These are phyloP conservation scores for Gautieria morchelliformis DNA, from an alignment of 768 basidiomycete species.

Conservation along the genomic window DNA sequence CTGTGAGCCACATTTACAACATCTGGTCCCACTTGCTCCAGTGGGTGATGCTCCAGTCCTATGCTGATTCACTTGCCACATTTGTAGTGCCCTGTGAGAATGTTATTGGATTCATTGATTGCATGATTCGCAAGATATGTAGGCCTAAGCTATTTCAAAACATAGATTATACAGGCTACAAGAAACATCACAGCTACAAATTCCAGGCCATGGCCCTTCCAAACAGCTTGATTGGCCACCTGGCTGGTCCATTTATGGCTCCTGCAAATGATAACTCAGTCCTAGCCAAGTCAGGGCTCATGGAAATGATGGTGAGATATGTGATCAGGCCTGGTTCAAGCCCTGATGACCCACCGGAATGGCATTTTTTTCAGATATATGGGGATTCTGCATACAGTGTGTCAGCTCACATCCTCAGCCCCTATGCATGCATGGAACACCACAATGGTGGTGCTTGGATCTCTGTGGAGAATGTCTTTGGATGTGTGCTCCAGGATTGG, in stretches of 20 bases:
- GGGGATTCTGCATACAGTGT: slow-evolving; percentile 20
- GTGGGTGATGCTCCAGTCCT: slow-evolving; percentile 13
- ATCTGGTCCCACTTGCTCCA: slow-evolving; percentile 15
- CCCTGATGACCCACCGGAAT: slow-evolving; percentile 1
- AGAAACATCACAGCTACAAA: slow-evolving; percentile 21
- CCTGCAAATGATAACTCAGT: slow-evolving; percentile 13
- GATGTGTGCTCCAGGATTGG: not conserved
- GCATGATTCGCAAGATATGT: slow-evolving; percentile 15
- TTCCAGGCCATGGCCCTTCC: slow-evolving; percentile 20
- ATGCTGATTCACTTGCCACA: slow-evolving; percentile 12
- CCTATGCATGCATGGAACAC: slow-evolving; percentile 5
- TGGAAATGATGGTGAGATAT: slow-evolving; percentile 1
- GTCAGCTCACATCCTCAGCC: slow-evolving; percentile 12
- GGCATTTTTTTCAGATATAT: slow-evolving; percentile 14
- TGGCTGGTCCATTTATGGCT: slow-evolving; percentile 17
- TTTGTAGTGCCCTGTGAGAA: slow-evolving; percentile 11
- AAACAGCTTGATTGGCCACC: slow-evolving; percentile 19
- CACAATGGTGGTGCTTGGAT: not conserved
- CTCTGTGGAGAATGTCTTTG: not conserved
- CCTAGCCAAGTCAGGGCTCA: slow-evolving; percentile 10
- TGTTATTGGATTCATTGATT: slow-evolving; percentile 18
- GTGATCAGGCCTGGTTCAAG: slow-evolving; percentile 7
- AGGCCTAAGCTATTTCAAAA: slow-evolving; percentile 13
- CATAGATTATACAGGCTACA: slow-evolving; percentile 16
- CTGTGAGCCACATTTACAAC: slow-evolving; percentile 9